Conservation (phyloP, 1,139 yeast species). For the Blastobotrys serpentis region DNA sequence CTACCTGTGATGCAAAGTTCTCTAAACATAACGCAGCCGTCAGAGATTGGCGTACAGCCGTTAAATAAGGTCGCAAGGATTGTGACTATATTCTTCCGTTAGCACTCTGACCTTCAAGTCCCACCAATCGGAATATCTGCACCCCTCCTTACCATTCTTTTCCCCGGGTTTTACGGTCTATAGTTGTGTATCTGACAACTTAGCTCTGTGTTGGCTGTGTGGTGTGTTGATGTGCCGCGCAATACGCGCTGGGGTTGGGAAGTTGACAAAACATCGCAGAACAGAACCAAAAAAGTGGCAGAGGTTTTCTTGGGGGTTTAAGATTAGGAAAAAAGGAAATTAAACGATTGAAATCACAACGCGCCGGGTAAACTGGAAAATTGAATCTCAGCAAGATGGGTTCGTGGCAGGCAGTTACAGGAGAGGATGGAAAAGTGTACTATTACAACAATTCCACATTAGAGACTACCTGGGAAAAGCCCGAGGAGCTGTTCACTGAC, state of each 20-base stretch:
- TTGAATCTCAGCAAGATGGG: conserved; percentile 16
- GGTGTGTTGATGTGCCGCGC: neutral
- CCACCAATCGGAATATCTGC: too few species aligned
- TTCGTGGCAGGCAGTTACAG: conserved; percentile 66
- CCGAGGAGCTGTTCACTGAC: conserved; percentile 48
- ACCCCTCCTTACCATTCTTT: neutral
- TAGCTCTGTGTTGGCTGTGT: neutral
- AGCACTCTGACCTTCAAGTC: neutral
- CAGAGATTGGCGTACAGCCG: conserved; percentile 89
- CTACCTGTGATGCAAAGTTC: conserved; percentile 91
- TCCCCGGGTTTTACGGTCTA: neutral
- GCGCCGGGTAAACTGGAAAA: neutral
- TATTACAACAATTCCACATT: conserved; percentile 66
- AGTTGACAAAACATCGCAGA: too few species aligned
- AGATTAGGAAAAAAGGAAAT: too few species aligned
- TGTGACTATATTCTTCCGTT: conserved; percentile 46
- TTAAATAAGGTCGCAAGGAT: conserved; percentile 90
- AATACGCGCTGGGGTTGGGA: too few species aligned
- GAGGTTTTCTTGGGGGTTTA: too few species aligned
- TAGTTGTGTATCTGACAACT: neutral
- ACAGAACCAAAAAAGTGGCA: too few species aligned
- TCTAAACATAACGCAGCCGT: conserved; percentile 95
- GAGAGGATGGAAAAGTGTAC: conserved; percentile 66
- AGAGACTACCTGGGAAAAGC: conserved; percentile 81
- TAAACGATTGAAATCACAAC: too few species aligned